phyloP scores from a whole-genome alignment of 2,329 filamentous ascomycete genomes.

The Ophiostoma tasmaniense region DNA sequence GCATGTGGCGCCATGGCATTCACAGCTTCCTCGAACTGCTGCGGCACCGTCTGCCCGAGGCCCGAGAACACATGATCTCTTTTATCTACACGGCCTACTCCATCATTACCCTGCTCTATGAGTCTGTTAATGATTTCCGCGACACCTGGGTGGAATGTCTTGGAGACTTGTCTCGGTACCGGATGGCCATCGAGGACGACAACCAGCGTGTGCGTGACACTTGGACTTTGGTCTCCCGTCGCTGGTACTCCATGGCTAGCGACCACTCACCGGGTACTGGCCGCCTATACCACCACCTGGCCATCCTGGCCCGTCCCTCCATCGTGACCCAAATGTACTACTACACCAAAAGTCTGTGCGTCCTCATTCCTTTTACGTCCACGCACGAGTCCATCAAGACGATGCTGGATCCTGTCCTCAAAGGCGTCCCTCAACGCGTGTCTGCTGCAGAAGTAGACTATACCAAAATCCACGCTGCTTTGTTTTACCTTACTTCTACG shows the following conservation, averaged over 20 bases:
- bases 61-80: slow-evolving; percentile 78
- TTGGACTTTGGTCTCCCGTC: slow-evolving; percentile 70
- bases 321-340: slow-evolving; percentile 63
- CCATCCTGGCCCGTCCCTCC: slow-evolving; percentile 64
- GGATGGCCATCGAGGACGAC: slow-evolving; percentile 86
- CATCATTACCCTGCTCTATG: slow-evolving; percentile 79
- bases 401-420: slow-evolving; percentile 53
- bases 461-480: slow-evolving; percentile 54
- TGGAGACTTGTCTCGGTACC: slow-evolving; percentile 74
- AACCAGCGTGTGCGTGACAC: slow-evolving; percentile 66
- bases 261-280: slow-evolving; percentile 69
- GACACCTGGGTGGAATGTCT: slow-evolving; percentile 93
- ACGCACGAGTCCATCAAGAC: slow-evolving; percentile 63
- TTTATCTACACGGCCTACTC: slow-evolving; percentile 87
- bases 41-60: slow-evolving; percentile 63
- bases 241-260: slow-evolving; percentile 79
- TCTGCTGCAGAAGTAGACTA: slow-evolving; percentile 49
- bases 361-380: slow-evolving; percentile 57
- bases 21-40: slow-evolving; percentile 75
- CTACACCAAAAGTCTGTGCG: slow-evolving; percentile 63
- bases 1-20: slow-evolving; percentile 93
- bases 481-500: slow-evolving; percentile 39
- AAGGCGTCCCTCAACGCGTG: slow-evolving; percentile 23
- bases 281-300: slow-evolving; percentile 79
- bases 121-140: slow-evolving; percentile 73